Evolutionary conservation across 345 rosid genomes (phyloP).

Genomic region (Hypericum androsaemum): DNA sequence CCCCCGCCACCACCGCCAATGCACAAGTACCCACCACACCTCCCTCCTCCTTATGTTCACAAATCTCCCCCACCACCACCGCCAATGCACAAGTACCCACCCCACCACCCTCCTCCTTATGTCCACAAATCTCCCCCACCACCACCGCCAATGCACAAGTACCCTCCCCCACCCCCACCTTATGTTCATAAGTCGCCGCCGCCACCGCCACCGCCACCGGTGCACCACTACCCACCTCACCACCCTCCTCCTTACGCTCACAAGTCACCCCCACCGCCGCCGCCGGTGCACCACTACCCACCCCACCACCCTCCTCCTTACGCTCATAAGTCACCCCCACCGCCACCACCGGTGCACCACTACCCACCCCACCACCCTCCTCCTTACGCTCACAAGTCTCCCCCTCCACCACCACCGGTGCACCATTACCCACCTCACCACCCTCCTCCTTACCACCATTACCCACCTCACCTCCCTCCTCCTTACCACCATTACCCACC

Average conservation of each 20-base stretch:
- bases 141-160: constrained; percentile 10
- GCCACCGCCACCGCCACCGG: constrained; percentile 1
- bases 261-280: constrained; percentile 16
- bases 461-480: not conserved
- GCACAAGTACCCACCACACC: too few relatives aligned
- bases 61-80: constrained; percentile 17
- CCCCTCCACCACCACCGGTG: not conserved
- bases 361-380: not conserved
- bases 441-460: not conserved
- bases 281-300: constrained; percentile 11
- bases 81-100: constrained; percentile 16
- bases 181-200: constrained; percentile 19
- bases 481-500: constrained; percentile 9
- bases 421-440: not conserved
- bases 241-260: too few relatives aligned
- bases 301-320: constrained; percentile 13
- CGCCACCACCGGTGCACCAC: constrained; percentile 11
- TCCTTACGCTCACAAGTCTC: not conserved
- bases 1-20: constrained; percentile 23
- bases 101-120: constrained; percentile 10
- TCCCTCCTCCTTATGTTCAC: constrained; percentile 8
- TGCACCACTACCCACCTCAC: too few relatives aligned
- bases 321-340: constrained; percentile 22
- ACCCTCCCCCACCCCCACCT: constrained; percentile 23
- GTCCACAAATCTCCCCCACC: constrained; percentile 11